These are phyloP conservation scores for Fraxinus floribunda DNA, from an alignment of 305 asterid species.

Conservation along the genomic window DNA sequence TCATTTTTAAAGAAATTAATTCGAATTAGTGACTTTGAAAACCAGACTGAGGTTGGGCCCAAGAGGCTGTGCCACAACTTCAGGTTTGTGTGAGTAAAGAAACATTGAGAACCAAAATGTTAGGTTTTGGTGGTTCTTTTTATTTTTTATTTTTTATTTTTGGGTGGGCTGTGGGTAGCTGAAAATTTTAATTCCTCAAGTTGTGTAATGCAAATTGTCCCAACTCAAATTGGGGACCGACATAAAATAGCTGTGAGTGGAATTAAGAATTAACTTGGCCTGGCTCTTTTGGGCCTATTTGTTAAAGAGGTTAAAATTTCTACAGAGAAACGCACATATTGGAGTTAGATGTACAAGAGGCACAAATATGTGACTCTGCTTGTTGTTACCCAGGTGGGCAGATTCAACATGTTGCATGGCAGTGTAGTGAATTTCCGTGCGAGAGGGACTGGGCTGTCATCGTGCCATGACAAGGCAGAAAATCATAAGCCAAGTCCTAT, in stretches of 20 bases:
- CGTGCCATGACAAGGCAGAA: neutral
- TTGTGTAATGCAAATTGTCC: neutral
- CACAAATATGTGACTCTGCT: neutral
- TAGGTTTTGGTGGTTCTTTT: neutral
- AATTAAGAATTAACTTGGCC: neutral
- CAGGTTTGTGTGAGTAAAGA: neutral
- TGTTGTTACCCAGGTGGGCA: neutral
- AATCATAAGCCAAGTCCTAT: neutral
- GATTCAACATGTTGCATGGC: neutral
- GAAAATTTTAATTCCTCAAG: neutral
- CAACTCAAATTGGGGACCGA: neutral
- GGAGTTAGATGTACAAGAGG: neutral
- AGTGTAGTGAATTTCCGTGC: neutral
- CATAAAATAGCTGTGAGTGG: neutral
- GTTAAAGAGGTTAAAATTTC: neutral
- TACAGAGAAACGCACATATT: neutral
- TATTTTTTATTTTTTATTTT: no score
- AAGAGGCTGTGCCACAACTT: neutral
- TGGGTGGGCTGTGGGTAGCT: neutral
- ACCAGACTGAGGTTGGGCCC: neutral
- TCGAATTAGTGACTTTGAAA: neutral
- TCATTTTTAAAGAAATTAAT: neutral
- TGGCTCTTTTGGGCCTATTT: neutral
- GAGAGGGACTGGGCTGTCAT: neutral
- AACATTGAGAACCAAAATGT: neutral